Conservation (phyloP, 441 rosid genomes). For the Macaranga tanarius region DNA sequence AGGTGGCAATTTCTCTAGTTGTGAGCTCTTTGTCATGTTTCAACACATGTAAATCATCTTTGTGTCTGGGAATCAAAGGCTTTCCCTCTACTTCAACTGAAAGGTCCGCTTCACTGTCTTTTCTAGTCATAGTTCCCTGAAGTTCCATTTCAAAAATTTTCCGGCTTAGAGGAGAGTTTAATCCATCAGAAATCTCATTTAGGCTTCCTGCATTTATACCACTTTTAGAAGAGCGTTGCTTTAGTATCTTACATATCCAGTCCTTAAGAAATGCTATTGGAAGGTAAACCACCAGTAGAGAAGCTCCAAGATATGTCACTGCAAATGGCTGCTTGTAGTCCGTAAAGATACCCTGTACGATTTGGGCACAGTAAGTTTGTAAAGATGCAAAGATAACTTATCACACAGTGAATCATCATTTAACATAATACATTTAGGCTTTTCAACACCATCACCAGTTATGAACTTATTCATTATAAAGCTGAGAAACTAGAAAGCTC, state of each 20-base stretch:
- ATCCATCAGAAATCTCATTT: conserved; percentile 48
- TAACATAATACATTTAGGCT: too few species aligned
- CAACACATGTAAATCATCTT: conserved; percentile 49
- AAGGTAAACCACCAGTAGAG: conserved; percentile 93
- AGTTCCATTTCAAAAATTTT: conserved; percentile 73
- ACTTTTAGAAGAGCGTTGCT: conserved; percentile 44
- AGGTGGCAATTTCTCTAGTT: conserved; percentile 64
- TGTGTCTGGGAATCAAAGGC: conserved; percentile 59
- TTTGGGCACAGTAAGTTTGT: conserved; percentile 18
- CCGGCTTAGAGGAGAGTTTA: conserved; percentile 54
- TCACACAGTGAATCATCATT: neutral
- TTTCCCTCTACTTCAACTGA: conserved; percentile 53
- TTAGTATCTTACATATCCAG: conserved; percentile 60
- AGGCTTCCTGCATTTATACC: conserved; percentile 42
- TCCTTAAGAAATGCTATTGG: conserved; percentile 90
- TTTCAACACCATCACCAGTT: too few species aligned
- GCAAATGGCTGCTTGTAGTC: conserved; percentile 95
- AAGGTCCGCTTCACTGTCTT: conserved; percentile 69
- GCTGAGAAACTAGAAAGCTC: neutral
- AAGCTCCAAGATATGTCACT: conserved; percentile 98
- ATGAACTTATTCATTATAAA: too few species aligned
- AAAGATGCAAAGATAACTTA: neutral
- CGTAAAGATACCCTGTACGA: conserved; percentile 73
- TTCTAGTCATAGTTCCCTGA: conserved; percentile 60
- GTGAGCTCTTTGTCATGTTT: conserved; percentile 60